Conservation (phyloP, 495 filamentous ascomycete genomes). For the Trichoderma erinaceum region DNA sequence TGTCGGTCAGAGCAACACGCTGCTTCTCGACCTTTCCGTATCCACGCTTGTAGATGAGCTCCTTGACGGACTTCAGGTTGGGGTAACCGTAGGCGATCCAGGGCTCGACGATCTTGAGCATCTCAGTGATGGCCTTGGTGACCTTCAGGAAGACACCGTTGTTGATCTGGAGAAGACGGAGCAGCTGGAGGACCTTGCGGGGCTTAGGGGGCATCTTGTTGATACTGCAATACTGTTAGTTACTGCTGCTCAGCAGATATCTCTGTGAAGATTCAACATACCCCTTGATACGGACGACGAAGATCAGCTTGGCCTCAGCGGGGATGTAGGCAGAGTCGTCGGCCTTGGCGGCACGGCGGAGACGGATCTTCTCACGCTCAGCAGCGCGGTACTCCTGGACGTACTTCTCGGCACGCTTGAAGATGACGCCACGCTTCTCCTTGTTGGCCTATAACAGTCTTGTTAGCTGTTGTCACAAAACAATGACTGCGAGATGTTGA, state of each 20-base stretch:
- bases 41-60: slow-evolving; percentile 99
- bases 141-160: slow-evolving; percentile 96
- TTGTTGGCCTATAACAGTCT: slow-evolving; percentile 67
- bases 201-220: slow-evolving; percentile 99
- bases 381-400: slow-evolving; percentile 97
- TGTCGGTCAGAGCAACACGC: slow-evolving; percentile 93
- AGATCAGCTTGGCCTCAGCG: slow-evolving; percentile 93
- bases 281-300: slow-evolving; percentile 99
- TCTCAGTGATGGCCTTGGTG: slow-evolving; percentile 96
- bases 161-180: slow-evolving; percentile 99
- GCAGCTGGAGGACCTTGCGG: slow-evolving; percentile 98
- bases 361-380: slow-evolving; percentile 97
- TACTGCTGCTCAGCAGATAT: not conserved
- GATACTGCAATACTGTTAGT: slow-evolving; percentile 59
- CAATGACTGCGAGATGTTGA: slow-evolving; percentile 15
- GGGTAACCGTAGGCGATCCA: slow-evolving; percentile 99
- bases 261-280: slow-evolving; percentile 30
- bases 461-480: slow-evolving; percentile 36
- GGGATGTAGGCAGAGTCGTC: slow-evolving; percentile 89
- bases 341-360: slow-evolving; percentile 79
- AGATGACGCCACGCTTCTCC: slow-evolving; percentile 94
- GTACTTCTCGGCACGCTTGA: slow-evolving; percentile 99
- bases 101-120: slow-evolving; percentile 96
- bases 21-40: slow-evolving; percentile 97
- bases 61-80: slow-evolving; percentile 96